Percentiles rank a stretch among this genome's conserved stretches.
phyloP scores from a whole-genome alignment of 23 red algal genomes.

The Gracilariopsis chorda region DNA sequence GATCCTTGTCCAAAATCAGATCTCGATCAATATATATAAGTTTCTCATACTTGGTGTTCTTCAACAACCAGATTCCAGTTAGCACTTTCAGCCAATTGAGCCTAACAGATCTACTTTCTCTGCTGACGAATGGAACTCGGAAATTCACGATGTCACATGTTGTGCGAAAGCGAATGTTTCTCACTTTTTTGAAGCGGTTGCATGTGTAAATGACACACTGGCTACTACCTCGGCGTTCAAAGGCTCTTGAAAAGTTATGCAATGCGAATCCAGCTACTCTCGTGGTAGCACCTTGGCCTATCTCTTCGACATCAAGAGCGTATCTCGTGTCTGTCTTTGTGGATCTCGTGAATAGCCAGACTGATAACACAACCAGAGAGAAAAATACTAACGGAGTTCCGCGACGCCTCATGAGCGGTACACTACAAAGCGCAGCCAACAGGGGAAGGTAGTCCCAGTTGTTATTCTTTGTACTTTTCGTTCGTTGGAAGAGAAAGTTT shows the following conservation, averaged over 20 bases:
- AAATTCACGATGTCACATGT: conserved; percentile 10
- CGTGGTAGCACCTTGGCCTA: not conserved
- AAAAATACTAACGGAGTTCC: not conserved
- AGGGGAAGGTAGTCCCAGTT: too few species aligned
- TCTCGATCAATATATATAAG: not conserved
- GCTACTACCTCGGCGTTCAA: not conserved
- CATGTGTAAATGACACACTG: not conserved
- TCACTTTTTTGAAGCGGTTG: not conserved
- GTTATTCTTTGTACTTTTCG: not conserved
- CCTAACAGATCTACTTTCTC: not conserved
- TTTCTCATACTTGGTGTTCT: not conserved
- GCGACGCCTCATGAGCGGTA: not conserved
- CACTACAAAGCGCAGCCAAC: not conserved
- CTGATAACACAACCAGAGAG: not conserved
- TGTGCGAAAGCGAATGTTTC: not conserved
- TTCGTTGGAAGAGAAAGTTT: not conserved
- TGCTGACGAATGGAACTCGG: not conserved
- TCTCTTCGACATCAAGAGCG: not conserved
- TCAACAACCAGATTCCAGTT: not conserved
- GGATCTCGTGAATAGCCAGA: not conserved
- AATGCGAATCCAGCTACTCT: not conserved
- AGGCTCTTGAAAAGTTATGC: conserved; percentile 4
- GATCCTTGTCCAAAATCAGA: conserved; percentile 5
- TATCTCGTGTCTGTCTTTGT: not conserved
- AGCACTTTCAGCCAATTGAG: conserved; percentile 16